Evolutionary conservation across 805 yeast species (phyloP).

Genomic region (Yarrowia sp.): DNA sequence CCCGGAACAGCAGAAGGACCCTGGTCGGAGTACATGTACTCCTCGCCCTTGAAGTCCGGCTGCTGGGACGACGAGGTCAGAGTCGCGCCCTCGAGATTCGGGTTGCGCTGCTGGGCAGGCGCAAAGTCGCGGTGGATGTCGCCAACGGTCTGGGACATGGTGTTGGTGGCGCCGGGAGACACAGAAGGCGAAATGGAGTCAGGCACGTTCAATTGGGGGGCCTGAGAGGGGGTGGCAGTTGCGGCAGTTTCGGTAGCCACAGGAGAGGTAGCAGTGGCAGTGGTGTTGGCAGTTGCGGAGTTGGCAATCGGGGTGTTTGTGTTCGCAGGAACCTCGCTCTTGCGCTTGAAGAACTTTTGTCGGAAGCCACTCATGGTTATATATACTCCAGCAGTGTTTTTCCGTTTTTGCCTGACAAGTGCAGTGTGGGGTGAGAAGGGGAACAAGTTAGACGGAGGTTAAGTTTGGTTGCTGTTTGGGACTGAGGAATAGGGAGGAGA

Average conservation of each 20-base stretch:
- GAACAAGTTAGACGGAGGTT: neutral
- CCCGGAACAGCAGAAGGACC: neutral
- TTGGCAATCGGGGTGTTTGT: neutral
- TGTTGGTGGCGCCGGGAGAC: neutral
- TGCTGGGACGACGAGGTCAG: slow-evolving; percentile 30
- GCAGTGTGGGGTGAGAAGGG: slow-evolving; percentile 7
- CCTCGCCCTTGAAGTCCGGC: slow-evolving; percentile 34
- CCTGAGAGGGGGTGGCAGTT: neutral
- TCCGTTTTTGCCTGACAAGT: neutral
- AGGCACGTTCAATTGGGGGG: slow-evolving; percentile 18
- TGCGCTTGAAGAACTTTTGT: slow-evolving; percentile 33
- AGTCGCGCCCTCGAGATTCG: slow-evolving; percentile 26
- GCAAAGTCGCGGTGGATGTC: slow-evolving; percentile 27
- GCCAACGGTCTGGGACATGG: slow-evolving; percentile 33
- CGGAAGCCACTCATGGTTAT: slow-evolving; percentile 36
- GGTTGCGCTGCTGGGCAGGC: neutral
- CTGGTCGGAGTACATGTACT: slow-evolving; percentile 7
- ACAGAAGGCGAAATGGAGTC: neutral
- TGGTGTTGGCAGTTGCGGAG: no score
- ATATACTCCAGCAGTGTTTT: neutral
- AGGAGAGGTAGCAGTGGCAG: no score
- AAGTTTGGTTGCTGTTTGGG: slow-evolving; percentile 33
- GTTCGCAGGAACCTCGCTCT: slow-evolving; percentile 5
- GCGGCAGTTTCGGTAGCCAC: no score
- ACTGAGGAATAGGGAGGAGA: neutral